Evolutionary conservation across 1,139 yeast species (phyloP).

Genomic region (Blastobotrys aristatus): DNA sequence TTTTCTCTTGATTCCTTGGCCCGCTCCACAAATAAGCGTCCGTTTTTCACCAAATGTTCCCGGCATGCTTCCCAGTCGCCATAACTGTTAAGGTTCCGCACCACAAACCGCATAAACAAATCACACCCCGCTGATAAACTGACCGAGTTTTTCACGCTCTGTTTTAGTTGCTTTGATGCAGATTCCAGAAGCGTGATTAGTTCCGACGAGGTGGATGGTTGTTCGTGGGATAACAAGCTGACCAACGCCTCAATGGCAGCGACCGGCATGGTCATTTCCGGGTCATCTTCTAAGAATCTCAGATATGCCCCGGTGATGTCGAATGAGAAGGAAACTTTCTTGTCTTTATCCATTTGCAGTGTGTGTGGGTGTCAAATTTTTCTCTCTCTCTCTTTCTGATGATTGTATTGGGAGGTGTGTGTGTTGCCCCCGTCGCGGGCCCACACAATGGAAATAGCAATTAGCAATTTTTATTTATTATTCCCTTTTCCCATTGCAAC

Average conservation of each 20-base stretch:
- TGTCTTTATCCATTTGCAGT: not conserved
- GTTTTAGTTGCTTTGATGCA: conserved; percentile 69
- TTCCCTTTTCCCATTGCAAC: too few relatives aligned
- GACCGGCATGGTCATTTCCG: conserved; percentile 97
- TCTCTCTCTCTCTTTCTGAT: not conserved
- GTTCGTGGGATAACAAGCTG: conserved; percentile 70
- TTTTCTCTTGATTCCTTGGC: conserved; percentile 86
- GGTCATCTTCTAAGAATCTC: conserved; percentile 74
- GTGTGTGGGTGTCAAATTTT: not conserved
- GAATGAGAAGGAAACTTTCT: conserved; percentile 36
- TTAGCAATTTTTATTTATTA: too few relatives aligned
- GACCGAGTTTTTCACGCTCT: conserved; percentile 81
- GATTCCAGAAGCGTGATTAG: conserved; percentile 73
- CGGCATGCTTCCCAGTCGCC: conserved; percentile 97
- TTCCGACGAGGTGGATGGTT: conserved; percentile 92
- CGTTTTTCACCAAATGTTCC: conserved; percentile 84
- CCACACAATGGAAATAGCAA: too few relatives aligned
- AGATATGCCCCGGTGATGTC: conserved; percentile 79
- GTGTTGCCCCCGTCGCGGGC: too few relatives aligned
- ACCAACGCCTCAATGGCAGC: conserved; percentile 97
- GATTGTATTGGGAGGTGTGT: too few relatives aligned
- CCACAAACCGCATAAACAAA: conserved; percentile 86
- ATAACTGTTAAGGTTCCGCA: conserved; percentile 80
- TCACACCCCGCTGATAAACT: conserved; percentile 97
- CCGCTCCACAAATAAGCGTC: conserved; percentile 83